phyloP scores from a whole-genome alignment of 257 asterid species.

The Solanum habrochaites region DNA sequence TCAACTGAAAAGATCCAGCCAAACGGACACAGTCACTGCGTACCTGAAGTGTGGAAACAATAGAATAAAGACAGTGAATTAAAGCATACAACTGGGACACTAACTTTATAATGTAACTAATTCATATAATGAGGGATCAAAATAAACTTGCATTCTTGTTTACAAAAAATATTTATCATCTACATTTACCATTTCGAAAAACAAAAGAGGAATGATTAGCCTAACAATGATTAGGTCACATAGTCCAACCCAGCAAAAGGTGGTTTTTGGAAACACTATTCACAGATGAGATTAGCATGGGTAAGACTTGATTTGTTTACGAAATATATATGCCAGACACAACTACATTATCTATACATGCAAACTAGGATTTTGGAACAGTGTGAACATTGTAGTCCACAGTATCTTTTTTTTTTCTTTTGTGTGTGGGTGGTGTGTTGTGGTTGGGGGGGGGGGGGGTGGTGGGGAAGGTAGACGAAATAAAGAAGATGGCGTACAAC shows the following conservation, averaged over 20 bases:
- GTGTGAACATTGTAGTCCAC: not conserved
- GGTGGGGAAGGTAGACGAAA: too few species aligned
- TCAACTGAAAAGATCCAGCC: constrained; percentile 52
- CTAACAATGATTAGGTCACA: not conserved
- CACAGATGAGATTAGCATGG: not conserved
- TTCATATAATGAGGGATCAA: not conserved
- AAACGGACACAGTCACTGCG: constrained; percentile 51
- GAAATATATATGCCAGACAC: not conserved
- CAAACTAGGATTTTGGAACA: not conserved
- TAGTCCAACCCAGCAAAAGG: not conserved
- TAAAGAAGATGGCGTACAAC: too few species aligned
- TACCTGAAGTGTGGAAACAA: constrained; percentile 31
- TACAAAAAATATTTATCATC: not conserved
- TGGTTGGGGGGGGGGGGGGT: fast-evolving
- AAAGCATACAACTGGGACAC: not conserved
- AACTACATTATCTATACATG: not conserved
- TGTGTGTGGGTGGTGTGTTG: not conserved
- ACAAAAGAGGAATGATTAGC: not conserved
- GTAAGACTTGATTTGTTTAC: not conserved
- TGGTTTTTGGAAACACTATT: not conserved
- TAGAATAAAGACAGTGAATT: not conserved
- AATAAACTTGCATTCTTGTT: not conserved
- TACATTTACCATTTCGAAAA: not conserved
- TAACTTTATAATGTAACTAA: not conserved
- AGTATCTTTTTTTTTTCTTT: too few species aligned